phyloP scores from a whole-genome alignment of 2,329 filamentous ascomycete species.

The Coniella vitis region DNA sequence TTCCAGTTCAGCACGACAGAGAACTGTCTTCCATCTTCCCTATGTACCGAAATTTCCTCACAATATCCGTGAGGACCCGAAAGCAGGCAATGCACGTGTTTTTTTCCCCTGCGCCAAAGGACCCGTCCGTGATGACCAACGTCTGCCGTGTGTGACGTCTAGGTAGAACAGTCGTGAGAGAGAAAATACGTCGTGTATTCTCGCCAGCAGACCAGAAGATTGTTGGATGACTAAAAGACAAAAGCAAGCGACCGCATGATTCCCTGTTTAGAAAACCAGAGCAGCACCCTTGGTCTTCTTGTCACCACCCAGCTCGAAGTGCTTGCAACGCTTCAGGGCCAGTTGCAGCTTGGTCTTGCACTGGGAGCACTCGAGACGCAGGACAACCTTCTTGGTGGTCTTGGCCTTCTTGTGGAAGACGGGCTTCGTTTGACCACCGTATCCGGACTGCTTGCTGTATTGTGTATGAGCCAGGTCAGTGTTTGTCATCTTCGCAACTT shows the following conservation, averaged over 20 bases:
- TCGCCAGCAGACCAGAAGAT: slow-evolving; percentile 16
- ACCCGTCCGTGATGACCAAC: slow-evolving; percentile 17
- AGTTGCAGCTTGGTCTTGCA: slow-evolving; percentile 99
- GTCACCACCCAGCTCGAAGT: slow-evolving; percentile 99
- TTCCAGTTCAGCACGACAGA: slow-evolving; percentile 11
- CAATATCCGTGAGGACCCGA: slow-evolving; percentile 15
- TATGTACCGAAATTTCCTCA: slow-evolving; percentile 16
- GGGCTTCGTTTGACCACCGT: slow-evolving; percentile 99
- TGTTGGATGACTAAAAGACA: slow-evolving; percentile 14
- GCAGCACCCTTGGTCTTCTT: slow-evolving; percentile 99
- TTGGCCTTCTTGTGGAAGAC: slow-evolving; percentile 99
- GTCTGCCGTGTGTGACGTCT: slow-evolving; percentile 11
- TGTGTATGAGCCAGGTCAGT: slow-evolving; percentile 3
- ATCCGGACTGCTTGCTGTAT: slow-evolving; percentile 53
- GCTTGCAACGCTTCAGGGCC: slow-evolving; percentile 99
- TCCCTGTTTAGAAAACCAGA: slow-evolving; percentile 85
- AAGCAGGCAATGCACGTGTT: slow-evolving; percentile 17
- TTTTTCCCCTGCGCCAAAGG: slow-evolving; percentile 17
- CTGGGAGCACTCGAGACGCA: slow-evolving; percentile 92
- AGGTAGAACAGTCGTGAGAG: slow-evolving; percentile 16
- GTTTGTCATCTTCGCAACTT: background rate
- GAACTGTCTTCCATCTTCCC: slow-evolving; percentile 14
- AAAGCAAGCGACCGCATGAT: slow-evolving; percentile 2
- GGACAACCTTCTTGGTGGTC: slow-evolving; percentile 99
- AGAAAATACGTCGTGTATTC: slow-evolving; percentile 9